These are phyloP conservation scores for Sugiyamaella boreocaroliniensis DNA, from an alignment of 805 yeast genomes.

Conservation along the genomic window DNA sequence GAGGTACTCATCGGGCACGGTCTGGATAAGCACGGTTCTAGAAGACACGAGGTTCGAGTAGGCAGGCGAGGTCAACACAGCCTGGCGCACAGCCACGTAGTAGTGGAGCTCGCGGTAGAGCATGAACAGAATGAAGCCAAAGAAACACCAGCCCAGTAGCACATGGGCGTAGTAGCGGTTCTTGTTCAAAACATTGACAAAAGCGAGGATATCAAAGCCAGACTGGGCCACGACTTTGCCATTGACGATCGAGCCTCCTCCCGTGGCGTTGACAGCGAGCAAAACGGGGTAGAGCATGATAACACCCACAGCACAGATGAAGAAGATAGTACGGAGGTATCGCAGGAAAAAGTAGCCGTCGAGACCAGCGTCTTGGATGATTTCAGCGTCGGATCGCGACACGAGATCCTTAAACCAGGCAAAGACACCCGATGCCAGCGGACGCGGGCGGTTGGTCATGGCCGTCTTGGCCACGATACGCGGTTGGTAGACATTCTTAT, in stretches of 20 bases:
- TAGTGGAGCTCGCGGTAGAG: slow-evolving; percentile 78
- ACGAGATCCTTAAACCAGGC: slow-evolving; percentile 64
- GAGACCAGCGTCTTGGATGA: slow-evolving; percentile 82
- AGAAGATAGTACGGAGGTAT: slow-evolving; percentile 54
- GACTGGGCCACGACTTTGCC: slow-evolving; percentile 46
- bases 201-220: slow-evolving; percentile 73
- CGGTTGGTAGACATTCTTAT: slow-evolving; percentile 77
- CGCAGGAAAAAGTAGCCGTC: slow-evolving; percentile 90
- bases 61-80: slow-evolving; percentile 72
- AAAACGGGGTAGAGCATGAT: slow-evolving; percentile 56
- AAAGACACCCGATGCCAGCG: slow-evolving; percentile 61
- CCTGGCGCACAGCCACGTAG: slow-evolving; percentile 69
- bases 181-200: slow-evolving; percentile 59
- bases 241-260: slow-evolving; percentile 23
- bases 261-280: slow-evolving; percentile 76
- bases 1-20: slow-evolving; percentile 68
- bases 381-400: slow-evolving; percentile 61
- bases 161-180: slow-evolving; percentile 82
- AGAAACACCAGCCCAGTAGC: slow-evolving; percentile 71
- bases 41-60: slow-evolving; percentile 69
- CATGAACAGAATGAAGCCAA: slow-evolving; percentile 60
- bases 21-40: slow-evolving; percentile 76
- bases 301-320: slow-evolving; percentile 50
- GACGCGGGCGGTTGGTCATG: slow-evolving; percentile 49
- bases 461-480: slow-evolving; percentile 60